Conservation (phyloP, 805 yeast species). For the Barnettozyma sp. region DNA sequence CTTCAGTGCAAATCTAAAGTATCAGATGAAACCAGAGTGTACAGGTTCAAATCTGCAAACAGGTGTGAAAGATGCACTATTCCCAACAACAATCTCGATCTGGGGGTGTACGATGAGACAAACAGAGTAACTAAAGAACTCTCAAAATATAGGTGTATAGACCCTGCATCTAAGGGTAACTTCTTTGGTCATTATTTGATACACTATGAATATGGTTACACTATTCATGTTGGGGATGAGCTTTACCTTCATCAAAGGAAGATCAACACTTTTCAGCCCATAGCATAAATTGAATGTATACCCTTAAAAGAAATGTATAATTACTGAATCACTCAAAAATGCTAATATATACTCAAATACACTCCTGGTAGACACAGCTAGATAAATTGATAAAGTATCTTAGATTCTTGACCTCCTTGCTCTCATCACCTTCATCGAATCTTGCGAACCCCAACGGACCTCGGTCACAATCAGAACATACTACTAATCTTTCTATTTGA, state of each 20-base stretch:
- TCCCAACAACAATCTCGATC: conserved; percentile 16
- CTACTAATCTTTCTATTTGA: conserved; percentile 44
- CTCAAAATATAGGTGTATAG: conserved; percentile 14
- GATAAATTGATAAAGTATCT: conserved; percentile 39
- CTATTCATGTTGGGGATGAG: conserved; percentile 15
- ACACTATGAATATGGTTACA: conserved; percentile 19
- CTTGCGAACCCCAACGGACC: conserved; percentile 75
- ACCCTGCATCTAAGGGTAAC: conserved; percentile 10
- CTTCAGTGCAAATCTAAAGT: not conserved
- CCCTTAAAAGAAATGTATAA: not conserved
- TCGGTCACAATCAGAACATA: conserved; percentile 71
- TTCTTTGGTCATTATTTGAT: conserved; percentile 19
- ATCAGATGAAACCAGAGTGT: not conserved
- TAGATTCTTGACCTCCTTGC: conserved; percentile 33
- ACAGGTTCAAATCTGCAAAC: conserved; percentile 14
- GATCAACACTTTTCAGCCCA: conserved; percentile 4
- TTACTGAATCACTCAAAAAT: no score
- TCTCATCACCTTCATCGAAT: conserved; percentile 19
- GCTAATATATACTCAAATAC: not conserved
- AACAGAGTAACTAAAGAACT: conserved; percentile 14
- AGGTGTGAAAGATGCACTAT: conserved; percentile 20
- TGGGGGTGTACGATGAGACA: conserved; percentile 16
- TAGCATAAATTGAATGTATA: not conserved
- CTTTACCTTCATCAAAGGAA: conserved; percentile 13
- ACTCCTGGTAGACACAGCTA: conserved; percentile 36